Evolutionary conservation across 2,329 filamentous ascomycete species (phyloP), one percentile per base, ranked within the genome.

Genomic region (Exophiala spinifera): DNA sequence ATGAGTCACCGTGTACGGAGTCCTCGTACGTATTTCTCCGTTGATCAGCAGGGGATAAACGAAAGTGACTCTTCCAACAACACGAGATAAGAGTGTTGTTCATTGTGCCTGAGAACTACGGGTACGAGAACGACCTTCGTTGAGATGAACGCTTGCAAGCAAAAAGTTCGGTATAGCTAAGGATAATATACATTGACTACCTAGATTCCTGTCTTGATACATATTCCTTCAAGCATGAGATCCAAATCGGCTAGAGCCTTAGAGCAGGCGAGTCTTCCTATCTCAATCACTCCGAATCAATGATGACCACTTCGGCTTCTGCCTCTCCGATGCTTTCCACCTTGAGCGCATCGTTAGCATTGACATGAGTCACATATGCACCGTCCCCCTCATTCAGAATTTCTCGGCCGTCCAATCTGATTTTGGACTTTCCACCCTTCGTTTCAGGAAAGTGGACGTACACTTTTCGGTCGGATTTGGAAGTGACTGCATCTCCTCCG

Each of bases 401-500:
- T 42, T 88, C 84, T 53, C 84, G 74, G 1, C 83, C 83, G 65
- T 79, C 87, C 64, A 86, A 74, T 61, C 80, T 80, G 56, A 95
- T 82, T 76, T 83, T 89, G 34, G 88, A 80, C 62, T 84, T 87
- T 20, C 88, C 88, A 37, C 78, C 78, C 74, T 88, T 87, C 1
- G 85, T 85, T 88, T 91, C 92, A 15, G 90, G 81, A 51, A 95
- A 61, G 70, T 95, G 90, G 33, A 94, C 73, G 69, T 86, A 95
- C 1, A 95, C 81, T 74, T 94, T 91, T 65, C 83, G 71, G 52
- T 76, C 74, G 2, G 73, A 77, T 48, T 75, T 76, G 19, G 63
- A 67, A 28, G 60, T 61, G 6, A 71, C 68, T 1, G 64, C 65
- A 31, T 61, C 63, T 7, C 60, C 71, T 3, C 71, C 84, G 10